These are phyloP conservation scores for Epicoccum nigrum DNA, from an alignment of 2,329 filamentous ascomycete species.

Conservation along the genomic window DNA sequence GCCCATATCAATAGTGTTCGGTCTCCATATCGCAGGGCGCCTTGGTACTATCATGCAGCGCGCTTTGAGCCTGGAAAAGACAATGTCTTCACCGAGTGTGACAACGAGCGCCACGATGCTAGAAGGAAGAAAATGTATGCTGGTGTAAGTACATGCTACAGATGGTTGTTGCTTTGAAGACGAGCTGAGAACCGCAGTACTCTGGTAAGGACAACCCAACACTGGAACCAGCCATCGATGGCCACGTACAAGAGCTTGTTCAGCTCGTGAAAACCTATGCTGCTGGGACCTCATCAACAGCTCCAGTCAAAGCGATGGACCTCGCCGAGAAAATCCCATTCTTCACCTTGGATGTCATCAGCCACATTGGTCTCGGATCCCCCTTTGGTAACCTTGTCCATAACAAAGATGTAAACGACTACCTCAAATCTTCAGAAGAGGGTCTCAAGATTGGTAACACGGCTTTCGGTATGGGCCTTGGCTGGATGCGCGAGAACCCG, in stretches of 20 bases:
- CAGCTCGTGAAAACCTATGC: conserved; percentile 58
- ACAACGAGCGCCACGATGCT: conserved; percentile 55
- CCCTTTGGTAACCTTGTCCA: conserved; percentile 59
- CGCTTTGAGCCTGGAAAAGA: conserved; percentile 61
- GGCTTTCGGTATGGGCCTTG: conserved; percentile 34
- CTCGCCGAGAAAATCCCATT: conserved; percentile 56
- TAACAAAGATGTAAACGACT: conserved; percentile 56
- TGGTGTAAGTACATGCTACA: conserved; percentile 47
- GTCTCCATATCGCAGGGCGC: conserved; percentile 49
- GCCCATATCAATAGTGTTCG: conserved; percentile 51
- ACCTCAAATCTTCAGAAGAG: conserved; percentile 54
- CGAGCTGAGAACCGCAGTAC: conserved; percentile 49
- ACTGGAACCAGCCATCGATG: conserved; percentile 58
- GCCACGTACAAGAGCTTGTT: conserved; percentile 55
- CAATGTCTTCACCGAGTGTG: conserved; percentile 60
- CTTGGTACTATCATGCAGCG: conserved; percentile 50
- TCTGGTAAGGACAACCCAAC: conserved; percentile 61
- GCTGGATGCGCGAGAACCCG: conserved; percentile 32
- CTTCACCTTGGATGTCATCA: conserved; percentile 64
- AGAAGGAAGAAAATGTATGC: conserved; percentile 57
- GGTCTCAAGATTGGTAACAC: conserved; percentile 38
- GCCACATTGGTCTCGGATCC: conserved; percentile 58
- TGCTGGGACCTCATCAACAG: conserved; percentile 20
- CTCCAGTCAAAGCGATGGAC: conserved; percentile 51
- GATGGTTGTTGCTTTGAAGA: no score